Base-by-base conservation (phyloP, 495 filamentous ascomycete species). In the Trichoderma asperelloides region DNA sequence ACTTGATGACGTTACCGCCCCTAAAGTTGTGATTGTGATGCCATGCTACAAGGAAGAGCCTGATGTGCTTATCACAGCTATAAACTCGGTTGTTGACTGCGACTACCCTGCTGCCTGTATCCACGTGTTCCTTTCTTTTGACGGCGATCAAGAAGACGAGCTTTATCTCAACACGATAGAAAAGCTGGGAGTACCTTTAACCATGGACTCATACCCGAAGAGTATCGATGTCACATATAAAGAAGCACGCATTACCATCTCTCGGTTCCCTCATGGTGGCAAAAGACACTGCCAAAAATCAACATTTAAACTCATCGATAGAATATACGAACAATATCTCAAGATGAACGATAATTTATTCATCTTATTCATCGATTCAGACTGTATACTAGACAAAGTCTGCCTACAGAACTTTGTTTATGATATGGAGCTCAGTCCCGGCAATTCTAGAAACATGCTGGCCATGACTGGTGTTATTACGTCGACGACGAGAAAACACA, bases 401-500 rank as follows among this genome's bases (percentile, higher is more conserved):
- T 98, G 95, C 76, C 85, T 98, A 69, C 94, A 97, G 76, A 98
- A 98, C 71, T 97, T 98, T 75, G 91, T 98, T 79, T 98, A 96
- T 74, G 95, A 97, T 73, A 98, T 98, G 95, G 94, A 98, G 75
- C 81, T 98, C 30, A 97, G 95, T 77, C 94, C 95, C 3, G 93
- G 93, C 28, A 96, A 92, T 79, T 88, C 91, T 73, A 86, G 89
- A 69, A 93, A 93, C 75, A 97, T 97, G 94, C 79, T 98, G 69
- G 95, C 95, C 43, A 98, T 98, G 95, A 98, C 95, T 3, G 95
- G 95, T 12, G 91, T 98, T 69, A 98, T 98, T 71, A 98, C 95
- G 2, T 91, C 92, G 1, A 98, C 95, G 0, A 97, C 95, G 0
- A 85, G 88, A 70, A 96, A 92, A 67, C 91, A 96, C 75, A 89